These are phyloP conservation scores for Trypanosoma theileri DNA, from an alignment of 208 protist genomes.

Conservation along the genomic window DNA sequence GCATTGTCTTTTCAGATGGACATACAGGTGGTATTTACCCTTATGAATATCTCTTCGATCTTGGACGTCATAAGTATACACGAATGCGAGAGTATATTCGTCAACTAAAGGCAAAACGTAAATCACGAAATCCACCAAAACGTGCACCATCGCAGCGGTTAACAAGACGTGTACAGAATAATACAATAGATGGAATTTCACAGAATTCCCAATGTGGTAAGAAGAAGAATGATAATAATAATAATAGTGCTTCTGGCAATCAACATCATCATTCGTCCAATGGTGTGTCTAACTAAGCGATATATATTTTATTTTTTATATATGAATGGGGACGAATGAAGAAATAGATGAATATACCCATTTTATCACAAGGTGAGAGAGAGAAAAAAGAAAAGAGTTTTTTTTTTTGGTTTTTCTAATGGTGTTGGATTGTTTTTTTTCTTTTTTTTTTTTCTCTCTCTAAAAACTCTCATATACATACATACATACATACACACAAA, in stretches of 20 bases:
- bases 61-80: conserved; percentile 64
- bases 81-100: conserved; percentile 82
- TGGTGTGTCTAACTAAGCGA: too few relatives aligned
- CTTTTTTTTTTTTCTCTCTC: too few relatives aligned
- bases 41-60: conserved; percentile 81
- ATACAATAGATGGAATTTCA: background rate
- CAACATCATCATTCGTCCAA: background rate
- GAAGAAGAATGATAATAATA: background rate
- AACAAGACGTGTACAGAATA: background rate
- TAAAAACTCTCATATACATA: too few relatives aligned
- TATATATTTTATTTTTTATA: too few relatives aligned
- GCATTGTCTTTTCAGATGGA: conserved; percentile 83
- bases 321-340: too few relatives aligned
- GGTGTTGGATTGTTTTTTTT: too few relatives aligned
- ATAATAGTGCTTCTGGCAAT: background rate
- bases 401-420: too few relatives aligned
- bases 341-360: too few relatives aligned
- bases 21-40: conserved; percentile 85
- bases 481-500: too few relatives aligned
- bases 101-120: conserved; percentile 46
- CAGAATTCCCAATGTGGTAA: background rate
- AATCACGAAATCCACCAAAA: conserved; percentile 67
- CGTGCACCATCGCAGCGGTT: conserved; percentile 41
- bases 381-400: too few relatives aligned
- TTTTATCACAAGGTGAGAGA: too few relatives aligned